phyloP scores from a whole-genome alignment of 345 rosid species.

The Melastoma malabathricum region DNA sequence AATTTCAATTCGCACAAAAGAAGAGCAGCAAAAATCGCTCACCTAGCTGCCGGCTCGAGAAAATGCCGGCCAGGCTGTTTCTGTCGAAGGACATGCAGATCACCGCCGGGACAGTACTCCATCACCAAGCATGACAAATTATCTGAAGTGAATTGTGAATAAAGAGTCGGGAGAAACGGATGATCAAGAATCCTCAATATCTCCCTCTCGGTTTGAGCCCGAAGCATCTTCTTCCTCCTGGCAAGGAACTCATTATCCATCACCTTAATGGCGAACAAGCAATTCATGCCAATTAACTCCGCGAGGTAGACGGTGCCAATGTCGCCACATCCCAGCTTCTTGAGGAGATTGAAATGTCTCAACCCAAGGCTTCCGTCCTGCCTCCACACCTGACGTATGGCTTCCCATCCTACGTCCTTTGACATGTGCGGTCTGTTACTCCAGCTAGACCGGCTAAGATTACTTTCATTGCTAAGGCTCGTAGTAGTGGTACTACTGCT shows the following conservation, averaged over 20 bases:
- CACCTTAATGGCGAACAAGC: slow-evolving; percentile 86
- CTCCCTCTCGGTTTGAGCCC: slow-evolving; percentile 84
- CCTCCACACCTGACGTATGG: slow-evolving; percentile 41
- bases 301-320: slow-evolving; percentile 91
- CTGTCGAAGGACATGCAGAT: slow-evolving; percentile 10
- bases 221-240: slow-evolving; percentile 75
- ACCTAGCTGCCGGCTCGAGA: slow-evolving; percentile 84
- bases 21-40: slow-evolving; percentile 6
- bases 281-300: slow-evolving; percentile 55
- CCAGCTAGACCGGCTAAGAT: slow-evolving; percentile 68
- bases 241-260: slow-evolving; percentile 87
- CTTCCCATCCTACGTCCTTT: slow-evolving; percentile 80
- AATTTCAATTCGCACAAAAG: too few relatives aligned
- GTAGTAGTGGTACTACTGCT: slow-evolving; percentile 65
- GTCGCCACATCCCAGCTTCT: slow-evolving; percentile 93
- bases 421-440: slow-evolving; percentile 96
- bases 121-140: too few relatives aligned
- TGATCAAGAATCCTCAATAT: slow-evolving; percentile 83
- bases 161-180: slow-evolving; percentile 88
- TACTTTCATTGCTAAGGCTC: slow-evolving; percentile 76
- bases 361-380: slow-evolving; percentile 51
- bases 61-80: slow-evolving; percentile 44
- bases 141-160: slow-evolving; percentile 47
- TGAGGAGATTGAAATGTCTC: slow-evolving; percentile 68
- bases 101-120: too few relatives aligned